These are phyloP conservation scores for Russula olivacea DNA, from an alignment of 768 basidiomycete genomes.

Conservation along the genomic window DNA sequence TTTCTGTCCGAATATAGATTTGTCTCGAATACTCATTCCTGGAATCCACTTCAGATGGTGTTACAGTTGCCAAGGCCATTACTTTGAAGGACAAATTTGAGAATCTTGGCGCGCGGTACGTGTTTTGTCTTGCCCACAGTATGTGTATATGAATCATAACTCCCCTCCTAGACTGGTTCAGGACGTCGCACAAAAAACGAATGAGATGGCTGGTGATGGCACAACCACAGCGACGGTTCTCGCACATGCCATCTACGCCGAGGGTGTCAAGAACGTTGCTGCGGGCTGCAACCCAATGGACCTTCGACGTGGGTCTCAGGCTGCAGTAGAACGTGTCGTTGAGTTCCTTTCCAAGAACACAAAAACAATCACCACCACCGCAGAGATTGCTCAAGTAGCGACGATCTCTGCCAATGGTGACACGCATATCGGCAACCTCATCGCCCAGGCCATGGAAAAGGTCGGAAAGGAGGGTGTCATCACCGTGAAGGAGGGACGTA, in stretches of 20 bases:
- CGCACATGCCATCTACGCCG: slow-evolving; percentile 94
- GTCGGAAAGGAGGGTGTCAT: slow-evolving; percentile 99
- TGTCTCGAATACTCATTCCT: not conserved
- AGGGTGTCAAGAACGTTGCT: slow-evolving; percentile 98
- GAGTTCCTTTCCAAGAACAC: slow-evolving; percentile 84
- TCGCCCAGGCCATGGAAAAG: slow-evolving; percentile 99
- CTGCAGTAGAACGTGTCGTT: slow-evolving; percentile 88
- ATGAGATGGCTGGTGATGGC: slow-evolving; percentile 95
- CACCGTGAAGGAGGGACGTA: slow-evolving; percentile 98
- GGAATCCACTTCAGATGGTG: slow-evolving; percentile 63
- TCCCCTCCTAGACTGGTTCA: slow-evolving; percentile 67
- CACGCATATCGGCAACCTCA: slow-evolving; percentile 85
- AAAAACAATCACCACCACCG: slow-evolving; percentile 92
- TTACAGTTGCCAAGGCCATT: slow-evolving; percentile 95
- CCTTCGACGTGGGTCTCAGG: slow-evolving; percentile 95
- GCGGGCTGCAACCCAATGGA: slow-evolving; percentile 99
- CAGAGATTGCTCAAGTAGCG: slow-evolving; percentile 98
- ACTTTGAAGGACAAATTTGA: slow-evolving; percentile 96
- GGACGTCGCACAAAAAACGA: slow-evolving; percentile 94
- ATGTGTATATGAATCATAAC: slow-evolving; percentile 7
- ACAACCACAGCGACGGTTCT: slow-evolving; percentile 98
- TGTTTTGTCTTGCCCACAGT: slow-evolving; percentile 10
- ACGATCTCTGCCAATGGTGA: slow-evolving; percentile 70
- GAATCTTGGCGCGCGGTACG: slow-evolving; percentile 95
- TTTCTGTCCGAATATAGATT: not conserved